Evolutionary conservation across 352 stramenopile species (phyloP).

Genomic region (Globisporangium okanoganense): DNA sequence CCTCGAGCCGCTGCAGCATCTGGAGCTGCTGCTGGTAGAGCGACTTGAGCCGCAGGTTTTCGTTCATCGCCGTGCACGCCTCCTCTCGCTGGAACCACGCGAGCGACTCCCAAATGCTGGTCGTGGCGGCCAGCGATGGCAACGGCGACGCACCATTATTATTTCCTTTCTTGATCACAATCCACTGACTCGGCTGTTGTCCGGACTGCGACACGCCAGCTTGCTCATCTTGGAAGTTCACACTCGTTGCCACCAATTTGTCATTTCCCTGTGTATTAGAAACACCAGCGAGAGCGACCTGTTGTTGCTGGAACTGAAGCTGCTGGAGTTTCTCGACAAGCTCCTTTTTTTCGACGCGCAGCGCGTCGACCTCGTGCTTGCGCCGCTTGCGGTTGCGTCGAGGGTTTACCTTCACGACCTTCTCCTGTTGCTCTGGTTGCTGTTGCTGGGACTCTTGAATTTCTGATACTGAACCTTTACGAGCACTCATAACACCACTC

Average conservation of each 20-base stretch:
- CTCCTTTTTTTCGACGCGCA: slow-evolving; percentile 4
- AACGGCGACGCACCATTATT: neutral
- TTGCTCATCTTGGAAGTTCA: neutral
- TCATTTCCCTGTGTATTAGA: neutral
- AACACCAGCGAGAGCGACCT: neutral
- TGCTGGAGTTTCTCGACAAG: neutral
- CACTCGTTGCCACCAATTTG: neutral
- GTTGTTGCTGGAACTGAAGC: neutral
- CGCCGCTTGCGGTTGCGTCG: slow-evolving; percentile 12
- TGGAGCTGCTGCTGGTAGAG: slow-evolving; percentile 3
- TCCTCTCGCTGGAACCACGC: slow-evolving; percentile 4
- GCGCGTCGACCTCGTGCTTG: slow-evolving; percentile 10
- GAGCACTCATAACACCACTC: neutral
- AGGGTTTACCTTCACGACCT: slow-evolving; percentile 1
- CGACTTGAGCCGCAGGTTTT: slow-evolving; percentile 6
- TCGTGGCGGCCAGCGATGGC: neutral
- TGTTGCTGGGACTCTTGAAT: too few species aligned
- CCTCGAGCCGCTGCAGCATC: neutral
- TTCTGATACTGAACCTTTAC: too few species aligned
- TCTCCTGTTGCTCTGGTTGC: neutral
- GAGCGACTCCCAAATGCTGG: slow-evolving; percentile 6
- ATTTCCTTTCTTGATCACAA: neutral
- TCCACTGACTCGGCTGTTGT: neutral
- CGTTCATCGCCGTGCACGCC: neutral
- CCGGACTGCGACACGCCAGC: neutral